Base-by-base conservation (phyloP, 2,329 filamentous ascomycete genomes). In the Epicoccum nigrum region DNA sequence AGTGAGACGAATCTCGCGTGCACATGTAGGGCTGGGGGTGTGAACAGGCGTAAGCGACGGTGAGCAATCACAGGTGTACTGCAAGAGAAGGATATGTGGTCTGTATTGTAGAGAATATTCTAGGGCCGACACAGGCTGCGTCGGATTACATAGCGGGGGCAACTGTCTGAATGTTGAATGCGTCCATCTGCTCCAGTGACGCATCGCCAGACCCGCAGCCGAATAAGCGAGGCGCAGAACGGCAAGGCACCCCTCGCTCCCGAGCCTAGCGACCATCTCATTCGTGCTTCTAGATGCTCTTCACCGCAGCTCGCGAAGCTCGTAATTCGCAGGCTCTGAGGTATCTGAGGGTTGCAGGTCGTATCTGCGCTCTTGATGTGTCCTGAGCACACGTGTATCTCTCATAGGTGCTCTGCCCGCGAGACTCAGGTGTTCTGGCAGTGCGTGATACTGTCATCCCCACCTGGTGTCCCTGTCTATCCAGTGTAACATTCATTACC, bases 121-220 rank as follows among this genome's bases (percentile, higher is more conserved):
- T 47, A 47, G 42, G 38, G 30, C 12, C 41, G 15, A 11, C 20
- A 25, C 31, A 44, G 38, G 32, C 32, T 13, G 25, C 37, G 16
- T 43, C 31, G 27, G 32, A 52, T 43, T 39, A 47, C 49, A 52
- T 52, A 47, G 49, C 38, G 43, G 43, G 49, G 49, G 32, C 42
- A 42, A 47, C 27, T 46, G 19, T 39, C 23, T 33, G 23, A 17
- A 27, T 39, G 43, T 52, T 47, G 49, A 52, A 52, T 47, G n/a
- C 38, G 33, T 38, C 49, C 38, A 37, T 32, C 42, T 45, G 37
- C 42, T 46, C 33, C 33, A 52, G 49, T 52, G 49, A 52, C 49
- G 49, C 49, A 52, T 33, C n/a, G 30, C 37, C 19, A 33, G 30
- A 28, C 27, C 32, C 40, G 28, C 47, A 40, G 35, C 42, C 42